A percentile compares a stretch with the other conserved stretches of the same genome.
phyloP scores from a whole-genome alignment of 2,329 filamentous ascomycete species.

The Pseudogymnoascus sp. region DNA sequence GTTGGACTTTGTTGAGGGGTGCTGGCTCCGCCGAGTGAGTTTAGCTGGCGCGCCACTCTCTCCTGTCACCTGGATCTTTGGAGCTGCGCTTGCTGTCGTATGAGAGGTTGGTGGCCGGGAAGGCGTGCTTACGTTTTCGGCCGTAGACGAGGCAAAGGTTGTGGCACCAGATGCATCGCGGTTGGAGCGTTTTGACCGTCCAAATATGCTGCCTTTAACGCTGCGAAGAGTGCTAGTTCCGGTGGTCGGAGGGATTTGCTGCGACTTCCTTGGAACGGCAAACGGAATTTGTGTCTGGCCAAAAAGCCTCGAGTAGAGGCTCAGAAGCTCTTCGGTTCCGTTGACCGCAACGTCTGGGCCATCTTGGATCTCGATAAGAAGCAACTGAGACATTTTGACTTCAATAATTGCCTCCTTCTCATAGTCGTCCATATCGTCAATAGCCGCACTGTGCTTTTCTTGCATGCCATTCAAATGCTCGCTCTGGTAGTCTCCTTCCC shows the following conservation, averaged over 20 bases:
- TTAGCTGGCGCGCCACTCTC: constrained; percentile 46
- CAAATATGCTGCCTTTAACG: constrained; percentile 71
- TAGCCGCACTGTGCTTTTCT: constrained; percentile 35
- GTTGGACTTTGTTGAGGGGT: constrained; percentile 32
- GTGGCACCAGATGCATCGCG: constrained; percentile 36
- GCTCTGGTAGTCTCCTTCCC: constrained; percentile 52
- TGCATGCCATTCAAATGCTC: constrained; percentile 53
- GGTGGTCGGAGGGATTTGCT: constrained; percentile 55
- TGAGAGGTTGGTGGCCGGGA: constrained; percentile 28
- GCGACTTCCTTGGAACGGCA: constrained; percentile 31
- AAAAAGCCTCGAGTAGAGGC: constrained; percentile 76
- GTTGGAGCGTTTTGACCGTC: constrained; percentile 43
- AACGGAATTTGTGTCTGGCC: constrained; percentile 37
- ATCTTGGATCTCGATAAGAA: constrained; percentile 75
- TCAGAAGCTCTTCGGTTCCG: constrained; percentile 75
- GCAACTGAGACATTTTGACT: constrained; percentile 90
- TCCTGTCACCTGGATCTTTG: constrained; percentile 71
- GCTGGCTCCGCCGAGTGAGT: constrained; percentile 27
- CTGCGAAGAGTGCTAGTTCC: constrained; percentile 66
- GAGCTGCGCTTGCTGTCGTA: constrained; percentile 32
- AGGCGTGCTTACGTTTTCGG: constrained; percentile 13
- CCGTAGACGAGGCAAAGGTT: background rate
- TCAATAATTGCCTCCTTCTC: constrained; percentile 88
- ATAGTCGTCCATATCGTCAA: constrained; percentile 74
- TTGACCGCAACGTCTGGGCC: constrained; percentile 83